These are phyloP conservation scores for Anthracocystis walkeri DNA, from an alignment of 1,284 basidiomycete species.

Conservation along the genomic window DNA sequence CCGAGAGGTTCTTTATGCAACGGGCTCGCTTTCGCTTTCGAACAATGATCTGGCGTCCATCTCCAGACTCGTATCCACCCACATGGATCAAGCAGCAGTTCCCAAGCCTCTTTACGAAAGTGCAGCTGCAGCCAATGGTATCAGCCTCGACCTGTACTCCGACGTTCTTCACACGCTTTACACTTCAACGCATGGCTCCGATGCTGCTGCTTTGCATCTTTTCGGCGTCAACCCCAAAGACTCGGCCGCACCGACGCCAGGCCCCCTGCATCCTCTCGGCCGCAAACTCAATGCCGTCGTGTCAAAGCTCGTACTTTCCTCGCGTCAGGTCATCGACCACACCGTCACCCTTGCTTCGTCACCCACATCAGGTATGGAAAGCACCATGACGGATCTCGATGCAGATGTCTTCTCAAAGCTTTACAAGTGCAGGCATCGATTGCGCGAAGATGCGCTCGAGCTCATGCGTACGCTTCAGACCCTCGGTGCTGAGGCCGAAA, in stretches of 20 bases:
- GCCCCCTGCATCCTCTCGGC: conserved; percentile 68
- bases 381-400: conserved; percentile 52
- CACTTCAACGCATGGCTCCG: conserved; percentile 7
- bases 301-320: conserved; percentile 71
- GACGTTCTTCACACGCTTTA: conserved; percentile 23
- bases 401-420: conserved; percentile 53
- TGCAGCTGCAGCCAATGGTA: background rate
- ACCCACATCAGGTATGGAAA: conserved; percentile 40
- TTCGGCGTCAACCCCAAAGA: conserved; percentile 34
- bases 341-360: conserved; percentile 50
- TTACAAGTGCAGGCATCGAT: conserved; percentile 61
- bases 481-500: conserved; percentile 46
- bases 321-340: conserved; percentile 70
- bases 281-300: conserved; percentile 72
- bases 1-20: conserved; percentile 52
- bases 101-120: background rate
- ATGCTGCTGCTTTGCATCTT: conserved; percentile 13
- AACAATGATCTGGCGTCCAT: conserved; percentile 42
- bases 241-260: conserved; percentile 24
- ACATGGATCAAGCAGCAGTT: background rate
- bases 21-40: conserved; percentile 48
- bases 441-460: conserved; percentile 57
- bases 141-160: conserved; percentile 26
- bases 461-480: conserved; percentile 46
- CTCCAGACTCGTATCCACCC: conserved; percentile 36